Conservation (phyloP, 257 asterid species). For the Solanum clarkiae region DNA sequence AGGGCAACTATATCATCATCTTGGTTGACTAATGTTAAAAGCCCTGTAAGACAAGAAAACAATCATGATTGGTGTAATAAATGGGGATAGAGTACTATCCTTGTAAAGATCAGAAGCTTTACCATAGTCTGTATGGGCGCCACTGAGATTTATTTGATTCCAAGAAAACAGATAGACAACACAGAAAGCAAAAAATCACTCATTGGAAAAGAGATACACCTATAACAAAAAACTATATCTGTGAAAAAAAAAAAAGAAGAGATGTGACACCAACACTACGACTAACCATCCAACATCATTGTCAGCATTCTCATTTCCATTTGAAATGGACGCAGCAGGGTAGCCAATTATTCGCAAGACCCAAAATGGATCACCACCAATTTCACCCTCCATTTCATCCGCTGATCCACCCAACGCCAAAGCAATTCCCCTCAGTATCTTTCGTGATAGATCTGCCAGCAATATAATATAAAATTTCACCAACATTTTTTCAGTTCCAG, state of each 20-base stretch:
- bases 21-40: conserved; percentile 85
- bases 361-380: conserved; percentile 97
- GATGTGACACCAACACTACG: not conserved
- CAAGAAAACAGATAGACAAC: not conserved
- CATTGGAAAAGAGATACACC: conserved; percentile 1
- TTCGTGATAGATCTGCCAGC: conserved; percentile 60
- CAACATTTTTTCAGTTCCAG: not conserved
- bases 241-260: not conserved
- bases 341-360: conserved; percentile 86
- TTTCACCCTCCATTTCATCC: conserved; percentile 52
- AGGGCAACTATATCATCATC: conserved; percentile 81
- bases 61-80: not conserved
- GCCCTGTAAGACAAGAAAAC: conserved; percentile 33
- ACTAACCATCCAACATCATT: conserved; percentile 68
- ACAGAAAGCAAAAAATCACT: conserved; percentile 7
- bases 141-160: conserved; percentile 36
- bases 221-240: not conserved
- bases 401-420: conserved; percentile 43
- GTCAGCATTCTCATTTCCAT: conserved; percentile 22
- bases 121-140: conserved; percentile 98
- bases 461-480: not conserved
- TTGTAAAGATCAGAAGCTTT: conserved; percentile 6
- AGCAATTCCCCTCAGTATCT: conserved; percentile 88
- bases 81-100: not conserved
- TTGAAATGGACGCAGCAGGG: conserved; percentile 33